These are phyloP conservation scores for Phylloporus arenicola DNA, from an alignment of 768 basidiomycete genomes.

Conservation along the genomic window DNA sequence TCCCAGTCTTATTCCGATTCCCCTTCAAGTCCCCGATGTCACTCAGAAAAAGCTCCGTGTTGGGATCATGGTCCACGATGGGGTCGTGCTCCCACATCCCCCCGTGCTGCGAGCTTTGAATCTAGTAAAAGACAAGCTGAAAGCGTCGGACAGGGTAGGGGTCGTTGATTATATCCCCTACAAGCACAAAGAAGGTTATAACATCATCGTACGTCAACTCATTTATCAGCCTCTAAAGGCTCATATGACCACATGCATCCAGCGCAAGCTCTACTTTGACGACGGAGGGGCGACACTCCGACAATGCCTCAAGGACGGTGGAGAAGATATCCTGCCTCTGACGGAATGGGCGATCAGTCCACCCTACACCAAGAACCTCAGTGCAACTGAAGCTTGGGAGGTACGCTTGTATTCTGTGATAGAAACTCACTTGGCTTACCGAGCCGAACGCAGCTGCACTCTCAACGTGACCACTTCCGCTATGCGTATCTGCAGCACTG, in stretches of 20 bases:
- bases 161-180: slow-evolving; percentile 34
- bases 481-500: slow-evolving; percentile 33
- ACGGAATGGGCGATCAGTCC: slow-evolving; percentile 34
- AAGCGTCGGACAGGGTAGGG: slow-evolving; percentile 29
- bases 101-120: slow-evolving; percentile 39
- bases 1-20: slow-evolving; percentile 30
- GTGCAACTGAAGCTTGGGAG: slow-evolving; percentile 26
- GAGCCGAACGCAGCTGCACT: slow-evolving; percentile 18
- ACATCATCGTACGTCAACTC: slow-evolving; percentile 25
- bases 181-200: slow-evolving; percentile 31
- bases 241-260: background rate
- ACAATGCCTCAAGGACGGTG: slow-evolving; percentile 20
- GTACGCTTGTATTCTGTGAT: slow-evolving; percentile 9
- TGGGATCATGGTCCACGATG: slow-evolving; percentile 33
- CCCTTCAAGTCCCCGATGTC: slow-evolving; percentile 20
- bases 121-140: slow-evolving; percentile 32
- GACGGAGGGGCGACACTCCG: slow-evolving; percentile 33
- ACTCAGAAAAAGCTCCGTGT: slow-evolving; percentile 26
- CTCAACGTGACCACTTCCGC: slow-evolving; percentile 31
- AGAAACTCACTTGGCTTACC: slow-evolving; percentile 4
- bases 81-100: slow-evolving; percentile 35
- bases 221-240: no score
- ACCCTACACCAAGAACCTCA: slow-evolving; percentile 22
- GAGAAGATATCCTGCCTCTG: slow-evolving; percentile 34
- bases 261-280: slow-evolving; percentile 36